These are phyloP conservation scores for Emericellopsis atlantica DNA, from an alignment of 2,329 filamentous ascomycete genomes.

Conservation along the genomic window DNA sequence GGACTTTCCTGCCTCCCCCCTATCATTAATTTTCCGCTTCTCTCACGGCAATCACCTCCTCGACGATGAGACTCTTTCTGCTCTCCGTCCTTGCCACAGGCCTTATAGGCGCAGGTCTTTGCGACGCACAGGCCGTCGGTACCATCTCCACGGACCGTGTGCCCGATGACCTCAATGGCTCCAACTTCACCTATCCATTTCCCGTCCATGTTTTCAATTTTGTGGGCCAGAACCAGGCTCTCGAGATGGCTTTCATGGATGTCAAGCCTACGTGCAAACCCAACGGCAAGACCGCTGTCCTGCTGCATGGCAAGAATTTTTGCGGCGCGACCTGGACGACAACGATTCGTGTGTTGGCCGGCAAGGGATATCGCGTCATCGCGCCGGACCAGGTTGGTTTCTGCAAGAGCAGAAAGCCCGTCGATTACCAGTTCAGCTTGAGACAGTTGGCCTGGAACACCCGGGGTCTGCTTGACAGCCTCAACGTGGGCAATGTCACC, in stretches of 20 bases:
- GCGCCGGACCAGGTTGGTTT: constrained; percentile 42
- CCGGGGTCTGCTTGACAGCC: constrained; percentile 27
- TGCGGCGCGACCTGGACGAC: constrained; percentile 38
- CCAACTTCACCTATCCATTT: constrained; percentile 39
- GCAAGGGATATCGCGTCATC: constrained; percentile 35
- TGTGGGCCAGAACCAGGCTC: constrained; percentile 29
- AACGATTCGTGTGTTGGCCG: constrained; percentile 27
- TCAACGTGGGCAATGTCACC: constrained; percentile 28
- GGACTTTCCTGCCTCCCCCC: too few relatives aligned
- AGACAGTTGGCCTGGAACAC: constrained; percentile 39
- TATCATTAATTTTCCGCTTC: not conserved
- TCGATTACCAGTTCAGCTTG: constrained; percentile 36
- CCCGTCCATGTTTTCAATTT: constrained; percentile 35
- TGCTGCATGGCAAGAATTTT: constrained; percentile 45
- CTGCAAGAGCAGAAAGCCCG: constrained; percentile 42
- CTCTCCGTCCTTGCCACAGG: constrained; percentile 6
- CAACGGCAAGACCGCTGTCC: constrained; percentile 26
- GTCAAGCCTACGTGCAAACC: constrained; percentile 20
- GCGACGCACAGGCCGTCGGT: constrained; percentile 13
- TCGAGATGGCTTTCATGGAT: constrained; percentile 46
- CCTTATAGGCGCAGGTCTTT: constrained; percentile 8
- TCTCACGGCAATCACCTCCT: constrained; percentile 1
- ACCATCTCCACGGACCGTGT: constrained; percentile 22
- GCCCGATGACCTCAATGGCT: constrained; percentile 29
- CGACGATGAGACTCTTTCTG: constrained; percentile 12